Conservation (phyloP, 202 grass and related monocot species). For the Carex sylvatica region DNA sequence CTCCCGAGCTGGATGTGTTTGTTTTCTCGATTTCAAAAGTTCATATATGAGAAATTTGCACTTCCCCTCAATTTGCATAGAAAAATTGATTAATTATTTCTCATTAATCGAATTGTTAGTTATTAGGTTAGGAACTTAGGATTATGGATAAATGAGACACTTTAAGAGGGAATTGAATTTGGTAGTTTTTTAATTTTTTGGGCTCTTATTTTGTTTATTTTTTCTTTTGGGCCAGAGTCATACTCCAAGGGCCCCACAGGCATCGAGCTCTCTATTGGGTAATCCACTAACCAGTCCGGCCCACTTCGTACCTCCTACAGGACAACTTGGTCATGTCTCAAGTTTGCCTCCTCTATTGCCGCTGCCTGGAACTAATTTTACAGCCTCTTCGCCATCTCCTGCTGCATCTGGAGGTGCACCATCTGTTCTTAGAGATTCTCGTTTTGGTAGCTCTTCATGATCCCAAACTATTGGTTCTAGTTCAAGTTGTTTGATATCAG, state of each 20-base stretch:
- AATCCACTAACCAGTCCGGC: constrained; percentile 50
- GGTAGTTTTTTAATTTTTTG: neutral
- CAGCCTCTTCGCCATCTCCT: constrained; percentile 64
- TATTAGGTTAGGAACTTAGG: neutral
- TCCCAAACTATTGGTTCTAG: neutral
- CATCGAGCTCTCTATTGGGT: neutral
- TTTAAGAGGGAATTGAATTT: neutral
- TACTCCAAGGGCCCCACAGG: neutral
- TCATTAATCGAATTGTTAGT: neutral
- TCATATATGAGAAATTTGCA: neutral
- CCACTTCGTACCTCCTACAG: constrained; percentile 40
- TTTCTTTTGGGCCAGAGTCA: constrained; percentile 12
- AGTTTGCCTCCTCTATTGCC: constrained; percentile 33
- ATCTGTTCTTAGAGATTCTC: constrained; percentile 63
- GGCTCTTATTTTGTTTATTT: constrained; percentile 30
- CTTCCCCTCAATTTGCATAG: neutral
- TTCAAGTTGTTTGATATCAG: neutral
- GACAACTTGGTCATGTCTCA: constrained; percentile 44
- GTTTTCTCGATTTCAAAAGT: neutral
- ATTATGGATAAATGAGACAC: neutral
- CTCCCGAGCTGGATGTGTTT: neutral
- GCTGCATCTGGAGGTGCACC: constrained; percentile 67
- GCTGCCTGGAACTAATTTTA: constrained; percentile 52
- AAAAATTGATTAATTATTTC: neutral
- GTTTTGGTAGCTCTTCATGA: constrained; percentile 47